Evolutionary conservation across 345 rosid species (phyloP).

Genomic region (Conringia planisiliqua): DNA sequence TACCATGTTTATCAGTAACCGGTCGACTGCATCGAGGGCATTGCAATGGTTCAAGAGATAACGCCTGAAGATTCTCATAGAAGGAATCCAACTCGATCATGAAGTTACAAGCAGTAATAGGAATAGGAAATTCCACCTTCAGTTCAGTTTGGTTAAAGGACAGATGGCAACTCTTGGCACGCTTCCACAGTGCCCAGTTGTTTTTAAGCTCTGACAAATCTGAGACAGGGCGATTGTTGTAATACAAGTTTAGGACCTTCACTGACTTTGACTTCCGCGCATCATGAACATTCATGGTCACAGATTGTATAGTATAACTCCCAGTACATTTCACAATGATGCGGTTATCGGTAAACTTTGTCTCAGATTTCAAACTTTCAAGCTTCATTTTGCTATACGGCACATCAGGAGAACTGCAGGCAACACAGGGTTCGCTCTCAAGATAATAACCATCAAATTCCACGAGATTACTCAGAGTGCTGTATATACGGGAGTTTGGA

Average conservation of each 20-base stretch:
- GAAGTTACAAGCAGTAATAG: conserved; percentile 97
- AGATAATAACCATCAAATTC: conserved; percentile 99
- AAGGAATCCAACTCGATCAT: conserved; percentile 99
- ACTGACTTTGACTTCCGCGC: conserved; percentile 97
- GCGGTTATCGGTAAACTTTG: conserved; percentile 95
- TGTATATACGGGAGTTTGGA: conserved; percentile 97
- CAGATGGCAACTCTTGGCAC: conserved; percentile 98
- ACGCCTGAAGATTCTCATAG: conserved; percentile 98
- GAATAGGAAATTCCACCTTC: conserved; percentile 96
- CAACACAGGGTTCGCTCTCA: conserved; percentile 98
- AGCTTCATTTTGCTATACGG: conserved; percentile 98
- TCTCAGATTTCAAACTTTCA: conserved; percentile 96
- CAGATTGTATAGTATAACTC: conserved; percentile 94
- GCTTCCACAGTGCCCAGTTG: conserved; percentile 97
- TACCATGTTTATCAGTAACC: conserved; percentile 96
- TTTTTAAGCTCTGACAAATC: conserved; percentile 97
- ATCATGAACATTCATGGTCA: conserved; percentile 98
- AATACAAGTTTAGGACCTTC: conserved; percentile 90
- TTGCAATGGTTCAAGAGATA: conserved; percentile 94
- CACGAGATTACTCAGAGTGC: conserved; percentile 83
- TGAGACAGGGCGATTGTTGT: conserved; percentile 94
- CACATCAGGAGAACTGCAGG: conserved; percentile 99
- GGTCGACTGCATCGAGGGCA: conserved; percentile 99
- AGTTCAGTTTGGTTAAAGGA: conserved; percentile 95
- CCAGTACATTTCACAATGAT: conserved; percentile 98